Conservation (phyloP, 495 filamentous ascomycete species). For the Halenospora varia region DNA sequence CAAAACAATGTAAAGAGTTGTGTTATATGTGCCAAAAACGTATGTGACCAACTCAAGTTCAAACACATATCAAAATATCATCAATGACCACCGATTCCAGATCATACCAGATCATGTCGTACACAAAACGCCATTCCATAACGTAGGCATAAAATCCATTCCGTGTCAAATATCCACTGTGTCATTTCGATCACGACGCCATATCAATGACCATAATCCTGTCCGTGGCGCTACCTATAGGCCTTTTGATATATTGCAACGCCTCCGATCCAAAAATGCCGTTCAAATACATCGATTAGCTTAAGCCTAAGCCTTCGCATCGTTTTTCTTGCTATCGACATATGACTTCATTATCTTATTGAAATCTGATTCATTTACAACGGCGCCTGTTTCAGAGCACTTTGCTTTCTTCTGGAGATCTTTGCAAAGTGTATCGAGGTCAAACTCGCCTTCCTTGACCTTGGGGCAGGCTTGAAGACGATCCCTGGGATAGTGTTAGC, state of each 20-base stretch:
- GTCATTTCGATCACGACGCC: background rate
- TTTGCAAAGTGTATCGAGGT: slow-evolving; percentile 87
- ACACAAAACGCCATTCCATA: background rate
- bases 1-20: too few species aligned
- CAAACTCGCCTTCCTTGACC: slow-evolving; percentile 82
- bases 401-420: slow-evolving; percentile 96
- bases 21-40: background rate
- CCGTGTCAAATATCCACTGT: background rate
- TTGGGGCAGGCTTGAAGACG: slow-evolving; percentile 82
- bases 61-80: background rate
- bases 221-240: background rate
- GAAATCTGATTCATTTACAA: slow-evolving; percentile 86
- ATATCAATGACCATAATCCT: background rate
- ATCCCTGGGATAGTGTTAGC: slow-evolving; percentile 58
- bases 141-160: background rate
- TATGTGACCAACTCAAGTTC: background rate
- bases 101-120: background rate
- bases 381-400: slow-evolving; percentile 89
- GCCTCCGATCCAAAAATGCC: slow-evolving; percentile 1
- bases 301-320: background rate
- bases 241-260: slow-evolving; percentile 2
- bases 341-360: slow-evolving; percentile 62
- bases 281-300: background rate
- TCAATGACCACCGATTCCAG: background rate
- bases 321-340: background rate